phyloP scores from a whole-genome alignment of 2,329 filamentous ascomycete genomes.

The Exutisphaerella laricina region DNA sequence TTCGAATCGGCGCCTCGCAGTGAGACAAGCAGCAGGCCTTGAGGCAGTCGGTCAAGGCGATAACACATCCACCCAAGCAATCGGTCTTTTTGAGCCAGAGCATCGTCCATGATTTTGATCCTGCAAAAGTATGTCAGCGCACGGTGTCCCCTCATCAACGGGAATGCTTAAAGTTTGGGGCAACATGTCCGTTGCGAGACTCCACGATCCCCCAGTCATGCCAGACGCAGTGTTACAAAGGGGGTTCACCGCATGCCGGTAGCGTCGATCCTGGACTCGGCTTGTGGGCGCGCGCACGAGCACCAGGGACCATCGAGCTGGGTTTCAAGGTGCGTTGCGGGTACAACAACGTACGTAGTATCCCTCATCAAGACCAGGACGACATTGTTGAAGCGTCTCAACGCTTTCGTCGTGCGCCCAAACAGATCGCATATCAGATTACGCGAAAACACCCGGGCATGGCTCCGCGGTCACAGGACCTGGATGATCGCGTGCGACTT shows the following conservation, averaged over 20 bases:
- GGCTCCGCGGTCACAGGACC: background rate
- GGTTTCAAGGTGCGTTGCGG: too few species aligned
- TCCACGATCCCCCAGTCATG: slow-evolving; percentile 2
- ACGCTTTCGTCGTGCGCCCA: slow-evolving; percentile 11
- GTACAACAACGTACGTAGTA: too few species aligned
- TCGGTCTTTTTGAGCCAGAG: slow-evolving; percentile 63
- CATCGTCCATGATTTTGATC: slow-evolving; percentile 81
- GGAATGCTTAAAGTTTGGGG: too few species aligned
- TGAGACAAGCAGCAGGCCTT: slow-evolving; percentile 72
- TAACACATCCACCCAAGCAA: slow-evolving; percentile 86
- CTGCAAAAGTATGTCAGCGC: slow-evolving; percentile 34
- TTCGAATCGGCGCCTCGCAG: slow-evolving; percentile 65
- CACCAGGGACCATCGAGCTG: slow-evolving; percentile 2
- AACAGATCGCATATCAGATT: background rate
- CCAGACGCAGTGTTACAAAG: background rate
- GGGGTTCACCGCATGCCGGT: slow-evolving; percentile 1
- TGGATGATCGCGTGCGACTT: background rate
- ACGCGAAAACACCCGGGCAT: background rate
- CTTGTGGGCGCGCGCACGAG: slow-evolving; percentile 6
- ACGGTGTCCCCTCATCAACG: too few species aligned
- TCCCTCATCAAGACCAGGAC: too few species aligned
- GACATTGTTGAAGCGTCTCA: slow-evolving; percentile 7
- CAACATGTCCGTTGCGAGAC: too few species aligned
- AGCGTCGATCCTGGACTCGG: slow-evolving; percentile 3
- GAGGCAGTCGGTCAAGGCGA: slow-evolving; percentile 69